These are phyloP conservation scores for Saccharomyces jurei DNA, from an alignment of 805 yeast genomes.

Conservation along the genomic window DNA sequence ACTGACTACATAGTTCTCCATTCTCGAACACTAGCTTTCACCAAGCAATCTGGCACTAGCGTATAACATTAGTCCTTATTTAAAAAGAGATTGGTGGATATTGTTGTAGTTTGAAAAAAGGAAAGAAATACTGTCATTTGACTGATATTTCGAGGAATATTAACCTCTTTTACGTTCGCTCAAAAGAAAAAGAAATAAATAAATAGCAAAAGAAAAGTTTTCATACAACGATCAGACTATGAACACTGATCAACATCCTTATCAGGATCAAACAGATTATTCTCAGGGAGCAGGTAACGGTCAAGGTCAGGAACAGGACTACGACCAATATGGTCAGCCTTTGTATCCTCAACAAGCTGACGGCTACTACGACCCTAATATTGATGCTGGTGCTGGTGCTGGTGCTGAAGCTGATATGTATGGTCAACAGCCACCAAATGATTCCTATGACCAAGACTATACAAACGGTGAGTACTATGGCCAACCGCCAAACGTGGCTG, in stretches of 20 bases:
- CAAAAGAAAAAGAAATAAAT: not conserved
- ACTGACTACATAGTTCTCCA: not conserved
- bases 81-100: not conserved
- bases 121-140: not conserved
- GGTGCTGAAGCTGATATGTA: conserved; percentile 9
- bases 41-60: not conserved
- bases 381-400: conserved; percentile 12
- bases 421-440: conserved; percentile 11
- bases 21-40: not conserved
- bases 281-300: conserved; percentile 11
- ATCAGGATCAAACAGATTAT: conserved; percentile 24
- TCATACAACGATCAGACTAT: conserved; percentile 22
- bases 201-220: not conserved
- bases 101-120: not conserved
- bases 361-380: conserved; percentile 32
- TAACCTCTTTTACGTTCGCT: not conserved
- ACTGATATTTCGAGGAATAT: not conserved
- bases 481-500: conserved; percentile 32
- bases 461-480: conserved; percentile 22
- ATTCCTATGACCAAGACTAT: conserved; percentile 10
- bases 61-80: not conserved
- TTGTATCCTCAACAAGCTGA: conserved; percentile 31
- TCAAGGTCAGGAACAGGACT: conserved; percentile 16
- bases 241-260: conserved; percentile 24
- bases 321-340: conserved; percentile 37